Percentiles rank a stretch among this genome's conserved stretches.
Conservation (phyloP, 768 basidiomycete genomes). For the Hypholoma sublateritium region DNA sequence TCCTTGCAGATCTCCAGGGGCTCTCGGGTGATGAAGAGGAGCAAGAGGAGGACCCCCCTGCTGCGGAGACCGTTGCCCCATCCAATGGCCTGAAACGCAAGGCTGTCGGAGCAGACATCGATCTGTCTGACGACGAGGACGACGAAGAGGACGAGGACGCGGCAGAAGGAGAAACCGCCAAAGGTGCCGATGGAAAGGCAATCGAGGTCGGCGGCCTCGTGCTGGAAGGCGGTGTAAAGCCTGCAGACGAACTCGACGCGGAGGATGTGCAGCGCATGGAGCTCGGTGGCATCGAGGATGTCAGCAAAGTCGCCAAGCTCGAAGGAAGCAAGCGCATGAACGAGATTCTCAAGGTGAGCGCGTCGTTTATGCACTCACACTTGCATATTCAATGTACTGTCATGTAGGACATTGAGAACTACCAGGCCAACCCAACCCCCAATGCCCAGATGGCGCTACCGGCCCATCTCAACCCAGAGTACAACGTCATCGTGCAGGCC, state of each 20-base stretch:
- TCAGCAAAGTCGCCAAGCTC: slow-evolving; percentile 84
- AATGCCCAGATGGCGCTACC: slow-evolving; percentile 76
- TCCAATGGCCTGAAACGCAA: slow-evolving; percentile 60
- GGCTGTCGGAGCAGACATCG: slow-evolving; percentile 28
- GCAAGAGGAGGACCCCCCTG: slow-evolving; percentile 30
- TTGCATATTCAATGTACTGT: neutral
- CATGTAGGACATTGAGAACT: slow-evolving; percentile 84
- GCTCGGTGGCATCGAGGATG: slow-evolving; percentile 79
- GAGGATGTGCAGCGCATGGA: slow-evolving; percentile 97
- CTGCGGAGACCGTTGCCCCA: slow-evolving; percentile 9
- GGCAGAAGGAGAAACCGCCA: slow-evolving; percentile 47
- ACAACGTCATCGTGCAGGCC: slow-evolving; percentile 93
- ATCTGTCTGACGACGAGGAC: slow-evolving; percentile 52
- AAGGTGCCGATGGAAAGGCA: slow-evolving; percentile 40
- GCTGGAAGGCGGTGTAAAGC: slow-evolving; percentile 83
- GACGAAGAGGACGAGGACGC: slow-evolving; percentile 51
- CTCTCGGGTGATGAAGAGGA: slow-evolving; percentile 66
- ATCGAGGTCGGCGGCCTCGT: slow-evolving; percentile 60
- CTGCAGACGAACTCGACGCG: slow-evolving; percentile 93
- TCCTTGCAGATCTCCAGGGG: slow-evolving; percentile 89
- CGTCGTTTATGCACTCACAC: slow-evolving; percentile 1
- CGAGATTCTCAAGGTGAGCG: slow-evolving; percentile 75
- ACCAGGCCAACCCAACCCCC: slow-evolving; percentile 75
- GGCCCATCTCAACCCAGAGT: slow-evolving; percentile 91
- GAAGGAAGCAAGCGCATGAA: slow-evolving; percentile 85